These are phyloP conservation scores for Immersiella caudata DNA, from an alignment of 495 filamentous ascomycete species.

Conservation along the genomic window DNA sequence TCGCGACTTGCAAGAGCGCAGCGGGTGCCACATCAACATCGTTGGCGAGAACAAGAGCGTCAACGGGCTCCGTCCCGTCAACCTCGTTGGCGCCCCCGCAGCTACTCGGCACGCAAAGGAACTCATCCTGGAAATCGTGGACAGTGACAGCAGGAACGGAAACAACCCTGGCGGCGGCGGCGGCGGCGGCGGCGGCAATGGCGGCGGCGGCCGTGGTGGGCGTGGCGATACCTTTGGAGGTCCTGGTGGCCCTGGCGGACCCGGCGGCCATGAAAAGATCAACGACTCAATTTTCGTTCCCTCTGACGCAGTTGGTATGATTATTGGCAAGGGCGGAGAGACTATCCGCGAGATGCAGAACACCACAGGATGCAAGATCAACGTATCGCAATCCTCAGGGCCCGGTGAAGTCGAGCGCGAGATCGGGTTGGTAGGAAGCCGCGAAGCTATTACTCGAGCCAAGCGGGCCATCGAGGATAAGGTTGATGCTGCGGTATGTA, in stretches of 20 bases:
- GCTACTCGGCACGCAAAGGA: slow-evolving; percentile 72
- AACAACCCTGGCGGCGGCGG: slow-evolving; percentile 23
- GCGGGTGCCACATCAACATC: slow-evolving; percentile 86
- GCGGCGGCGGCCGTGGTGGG: slow-evolving; percentile 41
- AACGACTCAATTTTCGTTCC: slow-evolving; percentile 80
- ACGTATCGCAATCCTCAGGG: slow-evolving; percentile 73
- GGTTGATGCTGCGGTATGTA: slow-evolving; percentile 76
- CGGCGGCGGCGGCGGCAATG: slow-evolving; percentile 36
- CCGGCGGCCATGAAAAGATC: slow-evolving; percentile 59
- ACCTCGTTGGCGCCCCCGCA: slow-evolving; percentile 72
- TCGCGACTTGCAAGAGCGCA: slow-evolving; percentile 84
- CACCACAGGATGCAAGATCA: slow-evolving; percentile 83
- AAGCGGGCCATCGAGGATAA: slow-evolving; percentile 82
- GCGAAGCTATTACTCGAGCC: slow-evolving; percentile 70
- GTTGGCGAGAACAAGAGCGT: slow-evolving; percentile 83
- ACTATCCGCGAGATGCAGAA: slow-evolving; percentile 87
- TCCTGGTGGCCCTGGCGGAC: slow-evolving; percentile 37
- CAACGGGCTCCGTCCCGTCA: slow-evolving; percentile 80
- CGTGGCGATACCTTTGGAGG: slow-evolving; percentile 42
- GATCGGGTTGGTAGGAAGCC: slow-evolving; percentile 74
- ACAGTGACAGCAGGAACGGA: slow-evolving; percentile 72
- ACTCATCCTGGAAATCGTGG: slow-evolving; percentile 83
- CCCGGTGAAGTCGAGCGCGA: slow-evolving; percentile 73
- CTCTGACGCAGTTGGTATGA: slow-evolving; percentile 87
- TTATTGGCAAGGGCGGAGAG: slow-evolving; percentile 85